Evolutionary conservation across 495 filamentous ascomycete species (phyloP).

Genomic region (Pseudotulostoma volvatum): DNA sequence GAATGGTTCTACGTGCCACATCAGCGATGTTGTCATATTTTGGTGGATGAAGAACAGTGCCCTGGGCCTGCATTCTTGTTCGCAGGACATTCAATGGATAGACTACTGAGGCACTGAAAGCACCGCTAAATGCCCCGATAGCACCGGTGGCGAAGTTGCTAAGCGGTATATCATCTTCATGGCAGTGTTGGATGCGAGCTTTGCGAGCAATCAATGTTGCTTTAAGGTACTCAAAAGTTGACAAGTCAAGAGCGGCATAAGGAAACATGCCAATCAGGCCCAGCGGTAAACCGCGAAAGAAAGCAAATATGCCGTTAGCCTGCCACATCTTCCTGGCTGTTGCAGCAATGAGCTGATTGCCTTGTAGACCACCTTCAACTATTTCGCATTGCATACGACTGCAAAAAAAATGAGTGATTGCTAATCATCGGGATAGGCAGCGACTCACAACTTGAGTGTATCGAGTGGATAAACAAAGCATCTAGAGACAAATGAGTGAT

Average conservation of each 20-base stretch:
- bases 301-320: slow-evolving; percentile 52
- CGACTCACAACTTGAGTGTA: slow-evolving; percentile 78
- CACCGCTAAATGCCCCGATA: slow-evolving; percentile 79
- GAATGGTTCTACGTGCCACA: slow-evolving; percentile 63
- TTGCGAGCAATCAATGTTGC: slow-evolving; percentile 48
- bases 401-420: not conserved
- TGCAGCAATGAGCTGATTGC: slow-evolving; percentile 66
- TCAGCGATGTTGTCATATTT: slow-evolving; percentile 83
- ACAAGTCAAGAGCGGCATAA: slow-evolving; percentile 91
- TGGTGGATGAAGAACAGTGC: slow-evolving; percentile 75
- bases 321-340: slow-evolving; percentile 76
- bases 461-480: slow-evolving; percentile 93
- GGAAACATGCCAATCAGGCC: slow-evolving; percentile 93
- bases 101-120: slow-evolving; percentile 82
- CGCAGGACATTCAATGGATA: slow-evolving; percentile 92
- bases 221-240: slow-evolving; percentile 89
- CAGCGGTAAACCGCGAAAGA: slow-evolving; percentile 85
- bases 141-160: slow-evolving; percentile 63
- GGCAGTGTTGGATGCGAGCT: slow-evolving; percentile 48
- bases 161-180: slow-evolving; percentile 66
- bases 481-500: slow-evolving; percentile 25
- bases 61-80: slow-evolving; percentile 87
- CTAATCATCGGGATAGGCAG: not conserved
- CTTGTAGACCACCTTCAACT: slow-evolving; percentile 65
- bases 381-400: slow-evolving; percentile 89